Base-by-base conservation (phyloP, 768 basidiomycete species). In the Plicaturopsis crispa region DNA sequence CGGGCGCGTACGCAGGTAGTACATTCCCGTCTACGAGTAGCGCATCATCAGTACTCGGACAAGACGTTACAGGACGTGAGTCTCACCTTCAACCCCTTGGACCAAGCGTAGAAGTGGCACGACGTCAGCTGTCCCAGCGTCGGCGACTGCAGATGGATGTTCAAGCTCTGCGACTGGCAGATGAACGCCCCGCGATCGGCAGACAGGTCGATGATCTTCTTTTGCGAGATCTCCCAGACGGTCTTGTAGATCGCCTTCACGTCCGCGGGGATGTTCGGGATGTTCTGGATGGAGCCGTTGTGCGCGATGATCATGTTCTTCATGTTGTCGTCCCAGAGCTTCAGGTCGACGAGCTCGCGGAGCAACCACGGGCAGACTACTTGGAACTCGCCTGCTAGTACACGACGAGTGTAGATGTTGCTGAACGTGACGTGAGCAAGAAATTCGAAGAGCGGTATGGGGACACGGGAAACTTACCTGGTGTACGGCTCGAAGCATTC, bases 81-180 rank as follows among this genome's bases (percentile, higher is more conserved):
- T n/a, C n/a, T 44, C n/a, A n/a, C n/a, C n/a, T 99, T 99, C 54
- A 99, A 66, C 23, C 96, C 96, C 66, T 90, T 90, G 75, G 94
- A 94, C 96, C 96, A 98, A n/a, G 92, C 96, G 57, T 97, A 97
- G 70, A 93, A 94, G 61, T 93, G 91, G 90, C 92, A 92, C 44
- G 83, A 86, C 26, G 91, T 93, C 45, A 99, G 69, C 60, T 99
- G 94, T 6, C 89, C 89, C 41, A 82, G 68, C 3, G 90, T 90
- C 21, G 94, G 94, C 26, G 83, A 69, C 56, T 87, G 80, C 34
- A 99, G 63, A 58, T 97, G 94, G 41, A 99, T 76, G 60, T 98
- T 98, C 57, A 99, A 66, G 44, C 82, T 85, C 65, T 98, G 94
- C 48, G 80, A 83, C 62, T 99, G 94, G 65, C 91, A 94, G 62